Percentiles rank a stretch among this genome's conserved stretches.
These are phyloP conservation scores for Plasmodium adleri DNA, from an alignment of 169 alveolate species.

Conservation along the genomic window DNA sequence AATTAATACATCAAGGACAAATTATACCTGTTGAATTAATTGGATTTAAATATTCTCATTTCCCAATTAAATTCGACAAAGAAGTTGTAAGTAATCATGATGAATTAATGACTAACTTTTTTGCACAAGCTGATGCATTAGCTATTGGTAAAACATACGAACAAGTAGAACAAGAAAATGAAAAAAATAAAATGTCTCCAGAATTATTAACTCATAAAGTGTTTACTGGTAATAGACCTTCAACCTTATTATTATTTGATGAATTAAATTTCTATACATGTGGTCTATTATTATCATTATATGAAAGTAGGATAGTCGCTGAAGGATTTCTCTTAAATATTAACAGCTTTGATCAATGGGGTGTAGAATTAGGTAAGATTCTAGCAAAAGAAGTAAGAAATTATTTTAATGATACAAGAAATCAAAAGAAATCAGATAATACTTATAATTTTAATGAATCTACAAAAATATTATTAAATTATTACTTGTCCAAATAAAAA, in stretches of 20 bases:
- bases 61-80: conserved; percentile 84
- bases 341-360: conserved; percentile 98
- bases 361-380: conserved; percentile 95
- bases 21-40: conserved; percentile 97
- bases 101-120: conserved; percentile 98
- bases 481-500: conserved; percentile 10
- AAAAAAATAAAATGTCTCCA: conserved; percentile 84
- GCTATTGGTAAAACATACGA: conserved; percentile 96
- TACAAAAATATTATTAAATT: conserved; percentile 40
- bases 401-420: conserved; percentile 76
- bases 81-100: conserved; percentile 90
- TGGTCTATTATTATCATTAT: conserved; percentile 97
- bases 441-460: conserved; percentile 55
- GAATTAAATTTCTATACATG: conserved; percentile 91
- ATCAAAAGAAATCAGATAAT: not conserved
- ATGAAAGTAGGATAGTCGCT: conserved; percentile 98
- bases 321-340: conserved; percentile 97
- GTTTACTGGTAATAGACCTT: conserved; percentile 98
- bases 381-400: conserved; percentile 83
- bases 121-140: conserved; percentile 99
- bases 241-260: conserved; percentile 90
- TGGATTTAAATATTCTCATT: conserved; percentile 95
- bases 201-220: conserved; percentile 92
- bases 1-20: conserved; percentile 98
- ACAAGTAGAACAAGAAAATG: conserved; percentile 84